Evolutionary conservation across 2,329 filamentous ascomycete species (phyloP), one percentile per base, ranked within the genome.

Genomic region (Botrytis deweyae): DNA sequence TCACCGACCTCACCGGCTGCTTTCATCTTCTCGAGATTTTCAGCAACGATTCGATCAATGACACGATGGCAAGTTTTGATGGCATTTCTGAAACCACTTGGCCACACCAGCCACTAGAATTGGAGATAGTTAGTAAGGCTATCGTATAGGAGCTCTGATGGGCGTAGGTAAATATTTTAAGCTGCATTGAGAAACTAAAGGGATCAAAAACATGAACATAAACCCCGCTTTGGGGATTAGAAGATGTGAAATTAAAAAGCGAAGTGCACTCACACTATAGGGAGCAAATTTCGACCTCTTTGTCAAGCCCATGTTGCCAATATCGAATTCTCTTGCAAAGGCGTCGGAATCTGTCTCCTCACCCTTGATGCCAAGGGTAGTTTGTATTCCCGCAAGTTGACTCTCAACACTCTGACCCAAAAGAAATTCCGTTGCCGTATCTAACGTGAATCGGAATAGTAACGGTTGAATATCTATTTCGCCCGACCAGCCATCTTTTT

Each of bases 401-500:
- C 77, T 79, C 36, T 81, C 84, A 1, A 90, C 89, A n/a, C 83
- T 85, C 75, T 88, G 83, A 10, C 88, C 88, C 73, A 90, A 89
- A 2, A 90, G 80, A 76, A 90, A 89, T 58, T 81, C 80, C 3
- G 80, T 80, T 25, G 80, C 81, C 1, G 80, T 81, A 76, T 93
- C 89, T 33, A 93, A 84, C 0, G 83, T 84, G 4, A 93, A 84
- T 78, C 86, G 85, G 78, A 91, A 90, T 77, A 93, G 89, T 10
- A 92, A 82, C 3, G 84, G 84, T 75, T 91, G 88, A 3, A 93
- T 80, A 76, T 93, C 90, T 33, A 93, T 84, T 79, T 81, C 86
- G 6, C 20, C 52, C 1, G 20, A 16, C 70, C 70, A 72, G 4
- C 63, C 62, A 76, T 89, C 84, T 5, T 78, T 80, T 0, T 88